A percentile compares a stretch with the other conserved stretches of the same genome.
These are phyloP conservation scores for Mariannaea sp. DNA, from an alignment of 2,329 filamentous ascomycete genomes.

Conservation along the genomic window DNA sequence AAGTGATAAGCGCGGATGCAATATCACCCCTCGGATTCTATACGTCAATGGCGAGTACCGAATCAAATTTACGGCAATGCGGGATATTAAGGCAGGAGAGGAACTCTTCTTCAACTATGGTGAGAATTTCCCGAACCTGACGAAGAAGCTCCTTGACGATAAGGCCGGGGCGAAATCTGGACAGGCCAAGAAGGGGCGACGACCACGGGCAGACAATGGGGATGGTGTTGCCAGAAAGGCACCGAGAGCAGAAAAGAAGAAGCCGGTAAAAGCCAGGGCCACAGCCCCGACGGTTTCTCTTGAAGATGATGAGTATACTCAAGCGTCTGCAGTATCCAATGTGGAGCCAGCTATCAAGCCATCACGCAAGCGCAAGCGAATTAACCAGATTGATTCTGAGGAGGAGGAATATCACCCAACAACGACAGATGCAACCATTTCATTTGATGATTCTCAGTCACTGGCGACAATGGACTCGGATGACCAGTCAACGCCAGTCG, in stretches of 20 bases:
- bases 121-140: constrained; percentile 67
- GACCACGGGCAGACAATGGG: constrained; percentile 25
- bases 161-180: constrained; percentile 42
- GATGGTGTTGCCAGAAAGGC: constrained; percentile 34
- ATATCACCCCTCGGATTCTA: constrained; percentile 67
- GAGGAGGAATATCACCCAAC: constrained; percentile 40
- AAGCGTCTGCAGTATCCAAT: constrained; percentile 19
- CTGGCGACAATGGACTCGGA: constrained; percentile 31
- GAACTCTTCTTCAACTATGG: constrained; percentile 86
- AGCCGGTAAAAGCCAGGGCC: constrained; percentile 26
- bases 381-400: constrained; percentile 34
- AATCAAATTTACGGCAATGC: constrained; percentile 73
- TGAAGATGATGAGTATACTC: constrained; percentile 25
- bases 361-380: constrained; percentile 40
- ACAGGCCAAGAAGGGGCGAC: constrained; percentile 32
- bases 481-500: constrained; percentile 24
- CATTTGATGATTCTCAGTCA: constrained; percentile 31
- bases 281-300: constrained; percentile 14
- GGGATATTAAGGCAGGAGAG: constrained; percentile 71
- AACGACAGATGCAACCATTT: constrained; percentile 28
- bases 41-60: constrained; percentile 77
- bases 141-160: constrained; percentile 48
- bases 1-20: constrained; percentile 58
- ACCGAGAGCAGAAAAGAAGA: constrained; percentile 36
- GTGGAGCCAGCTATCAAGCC: constrained; percentile 10